These are phyloP conservation scores for Neopestalotiopsis clavispora DNA, from an alignment of 2,329 filamentous ascomycete genomes.

Conservation along the genomic window DNA sequence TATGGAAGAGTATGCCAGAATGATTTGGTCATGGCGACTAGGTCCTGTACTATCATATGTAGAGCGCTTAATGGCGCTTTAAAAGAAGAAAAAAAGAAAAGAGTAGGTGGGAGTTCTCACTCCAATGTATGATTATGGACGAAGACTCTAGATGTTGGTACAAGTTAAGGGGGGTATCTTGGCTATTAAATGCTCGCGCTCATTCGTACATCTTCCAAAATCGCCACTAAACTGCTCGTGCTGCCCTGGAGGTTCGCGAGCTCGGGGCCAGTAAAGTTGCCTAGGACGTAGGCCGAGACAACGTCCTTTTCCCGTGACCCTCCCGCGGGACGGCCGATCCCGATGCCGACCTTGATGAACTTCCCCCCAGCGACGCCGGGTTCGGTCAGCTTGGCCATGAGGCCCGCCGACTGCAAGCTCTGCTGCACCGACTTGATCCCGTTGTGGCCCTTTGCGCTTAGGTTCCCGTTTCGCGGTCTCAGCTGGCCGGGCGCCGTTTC, in stretches of 20 bases:
- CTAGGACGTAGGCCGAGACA: constrained; percentile 18
- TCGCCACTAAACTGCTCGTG: neutral
- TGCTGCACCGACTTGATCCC: constrained; percentile 20
- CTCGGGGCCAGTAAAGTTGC: constrained; percentile 3
- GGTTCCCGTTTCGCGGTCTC: constrained; percentile 8
- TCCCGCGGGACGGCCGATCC: constrained; percentile 17
- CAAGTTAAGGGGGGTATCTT: neutral
- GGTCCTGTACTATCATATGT: neutral
- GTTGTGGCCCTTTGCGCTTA: constrained; percentile 20
- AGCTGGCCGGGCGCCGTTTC: constrained; percentile 15
- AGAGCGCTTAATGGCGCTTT: neutral
- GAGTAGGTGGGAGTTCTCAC: neutral
- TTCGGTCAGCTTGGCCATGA: constrained; percentile 2
- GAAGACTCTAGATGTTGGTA: too few species aligned
- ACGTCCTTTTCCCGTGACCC: constrained; percentile 9
- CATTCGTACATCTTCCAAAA: constrained; percentile 11
- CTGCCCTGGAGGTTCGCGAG: neutral
- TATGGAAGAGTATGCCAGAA: neutral
- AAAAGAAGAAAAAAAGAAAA: neutral
- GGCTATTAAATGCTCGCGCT: neutral
- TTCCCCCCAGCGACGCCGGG: neutral
- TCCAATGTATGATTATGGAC: neutral
- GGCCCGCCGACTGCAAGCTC: constrained; percentile 15
- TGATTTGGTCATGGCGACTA: neutral
- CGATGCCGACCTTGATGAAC: constrained; percentile 18